These are phyloP conservation scores for Ceratobasidium sp. DNA, from an alignment of 1,284 basidiomycete species.

Conservation along the genomic window DNA sequence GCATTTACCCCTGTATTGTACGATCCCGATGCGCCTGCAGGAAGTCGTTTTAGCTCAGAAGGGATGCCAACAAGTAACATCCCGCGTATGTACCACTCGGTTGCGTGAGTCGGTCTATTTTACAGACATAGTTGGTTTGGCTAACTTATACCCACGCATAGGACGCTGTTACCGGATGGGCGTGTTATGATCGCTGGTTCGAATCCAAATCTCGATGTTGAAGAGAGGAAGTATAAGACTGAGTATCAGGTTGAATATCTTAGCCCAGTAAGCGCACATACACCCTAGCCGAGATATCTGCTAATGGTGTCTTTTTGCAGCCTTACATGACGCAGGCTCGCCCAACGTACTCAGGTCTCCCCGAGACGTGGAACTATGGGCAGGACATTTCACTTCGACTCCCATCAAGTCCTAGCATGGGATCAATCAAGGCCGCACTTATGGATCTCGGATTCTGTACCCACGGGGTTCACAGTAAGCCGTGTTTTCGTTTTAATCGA, in stretches of 20 bases:
- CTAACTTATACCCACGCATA: background rate
- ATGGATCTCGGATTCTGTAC: conserved; percentile 86
- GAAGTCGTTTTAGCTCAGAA: conserved; percentile 72
- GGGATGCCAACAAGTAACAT: conserved; percentile 80
- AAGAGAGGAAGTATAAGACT: conserved; percentile 72
- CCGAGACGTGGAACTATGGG: conserved; percentile 67
- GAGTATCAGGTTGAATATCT: conserved; percentile 88
- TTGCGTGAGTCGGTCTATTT: conserved; percentile 58
- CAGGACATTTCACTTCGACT: conserved; percentile 62
- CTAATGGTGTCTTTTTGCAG: no score
- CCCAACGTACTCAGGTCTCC: conserved; percentile 65
- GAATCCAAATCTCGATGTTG: conserved; percentile 85
- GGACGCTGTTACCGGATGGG: conserved; percentile 81
- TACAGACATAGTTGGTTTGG: no score
- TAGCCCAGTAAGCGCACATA: conserved; percentile 78
- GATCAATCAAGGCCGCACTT: no score
- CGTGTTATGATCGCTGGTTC: conserved; percentile 83
- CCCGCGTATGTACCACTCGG: conserved; percentile 87
- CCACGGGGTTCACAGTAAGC: conserved; percentile 76
- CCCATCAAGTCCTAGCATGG: no score
- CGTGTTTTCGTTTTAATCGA: background rate
- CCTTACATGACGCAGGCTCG: conserved; percentile 58
- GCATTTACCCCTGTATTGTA: conserved; percentile 82
- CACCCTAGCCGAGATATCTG: no score
- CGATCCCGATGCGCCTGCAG: conserved; percentile 70